A percentile compares a stretch with the other conserved stretches of the same genome.
Evolutionary conservation across 208 protist genomes (phyloP).

Genomic region (Entamoeba moshkovskii): DNA sequence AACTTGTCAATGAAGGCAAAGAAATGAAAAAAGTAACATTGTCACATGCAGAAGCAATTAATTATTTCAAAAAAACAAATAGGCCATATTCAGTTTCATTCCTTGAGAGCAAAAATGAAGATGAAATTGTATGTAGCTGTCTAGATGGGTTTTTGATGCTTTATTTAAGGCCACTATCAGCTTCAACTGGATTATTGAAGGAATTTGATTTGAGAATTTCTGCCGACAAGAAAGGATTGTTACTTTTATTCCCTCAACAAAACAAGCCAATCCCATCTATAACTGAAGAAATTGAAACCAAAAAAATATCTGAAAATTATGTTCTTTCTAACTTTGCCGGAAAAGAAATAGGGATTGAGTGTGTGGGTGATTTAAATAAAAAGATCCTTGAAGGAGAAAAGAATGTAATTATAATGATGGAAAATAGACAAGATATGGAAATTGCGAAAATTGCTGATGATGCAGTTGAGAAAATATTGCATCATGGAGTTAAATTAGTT

Average conservation of each 20-base stretch:
- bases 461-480: not conserved
- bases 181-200: not conserved
- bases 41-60: constrained; percentile 12
- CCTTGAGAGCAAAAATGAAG: constrained; percentile 12
- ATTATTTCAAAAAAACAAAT: constrained; percentile 7
- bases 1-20: not conserved
- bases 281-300: constrained; percentile 12
- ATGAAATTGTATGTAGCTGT: not conserved
- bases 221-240: constrained; percentile 7
- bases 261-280: not conserved
- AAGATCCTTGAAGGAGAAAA: not conserved
- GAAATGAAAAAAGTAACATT: not conserved
- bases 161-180: constrained; percentile 15
- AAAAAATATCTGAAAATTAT: constrained; percentile 9
- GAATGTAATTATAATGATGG: constrained; percentile 25
- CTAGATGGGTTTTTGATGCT: constrained; percentile 16
- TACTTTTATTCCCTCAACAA: constrained; percentile 11
- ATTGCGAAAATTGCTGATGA: constrained; percentile 11
- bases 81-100: not conserved
- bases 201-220: constrained; percentile 11
- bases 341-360: not conserved
- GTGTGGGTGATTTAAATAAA: not conserved
- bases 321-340: not conserved
- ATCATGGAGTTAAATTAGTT: constrained; percentile 21
- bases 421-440: constrained; percentile 23